Evolutionary conservation across 768 basidiomycete species (phyloP).

Genomic region (Cytidiella melzeri): DNA sequence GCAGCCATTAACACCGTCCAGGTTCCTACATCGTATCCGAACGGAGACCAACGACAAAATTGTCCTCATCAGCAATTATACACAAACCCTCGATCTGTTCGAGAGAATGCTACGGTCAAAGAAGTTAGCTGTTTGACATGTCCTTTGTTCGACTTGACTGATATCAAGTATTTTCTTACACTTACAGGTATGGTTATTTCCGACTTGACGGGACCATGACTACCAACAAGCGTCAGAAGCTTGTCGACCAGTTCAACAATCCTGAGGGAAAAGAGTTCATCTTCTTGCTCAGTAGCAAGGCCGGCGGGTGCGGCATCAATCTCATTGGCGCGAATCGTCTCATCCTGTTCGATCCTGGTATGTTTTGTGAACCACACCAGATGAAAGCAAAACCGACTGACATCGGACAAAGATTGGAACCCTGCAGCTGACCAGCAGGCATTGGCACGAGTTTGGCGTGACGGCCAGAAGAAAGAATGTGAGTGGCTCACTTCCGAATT

Average conservation of each 20-base stretch:
- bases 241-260: conserved; percentile 94
- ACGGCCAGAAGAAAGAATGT: conserved; percentile 99
- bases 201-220: conserved; percentile 94
- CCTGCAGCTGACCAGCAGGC: conserved; percentile 98
- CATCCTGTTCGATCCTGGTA: conserved; percentile 93
- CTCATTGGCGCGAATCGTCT: conserved; percentile 92
- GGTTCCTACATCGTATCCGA: conserved; percentile 80
- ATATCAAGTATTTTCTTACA: background rate
- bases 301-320: conserved; percentile 95
- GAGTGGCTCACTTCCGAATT: conserved; percentile 22
- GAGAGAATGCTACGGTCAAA: conserved; percentile 83
- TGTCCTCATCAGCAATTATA: conserved; percentile 94
- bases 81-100: conserved; percentile 90
- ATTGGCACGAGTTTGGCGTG: conserved; percentile 97
- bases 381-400: background rate
- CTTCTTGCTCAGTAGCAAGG: conserved; percentile 91
- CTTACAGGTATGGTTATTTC: conserved; percentile 75
- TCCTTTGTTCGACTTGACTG: background rate
- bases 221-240: conserved; percentile 87
- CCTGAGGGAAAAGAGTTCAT: conserved; percentile 91
- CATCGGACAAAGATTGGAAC: conserved; percentile 91
- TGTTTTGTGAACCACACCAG: conserved; percentile 10
- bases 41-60: conserved; percentile 89
- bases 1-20: conserved; percentile 27
- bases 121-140: conserved; percentile 46